Percentiles rank a stretch among this genome's conserved stretches.
phyloP scores from a whole-genome alignment of 1,139 yeast genomes.

The Pneumocystis sp. region DNA sequence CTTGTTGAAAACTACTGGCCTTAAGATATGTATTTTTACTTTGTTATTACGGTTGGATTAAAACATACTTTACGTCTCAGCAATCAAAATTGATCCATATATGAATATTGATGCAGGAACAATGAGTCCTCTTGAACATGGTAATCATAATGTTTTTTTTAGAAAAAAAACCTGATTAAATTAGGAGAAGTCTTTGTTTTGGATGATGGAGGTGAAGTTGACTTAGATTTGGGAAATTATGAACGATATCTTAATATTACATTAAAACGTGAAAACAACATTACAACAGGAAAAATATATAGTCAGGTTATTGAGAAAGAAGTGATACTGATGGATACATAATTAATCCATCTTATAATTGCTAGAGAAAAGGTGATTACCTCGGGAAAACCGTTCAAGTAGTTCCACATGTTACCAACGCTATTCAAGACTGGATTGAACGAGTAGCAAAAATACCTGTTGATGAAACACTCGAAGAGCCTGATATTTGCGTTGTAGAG shows the following conservation, averaged over 20 bases:
- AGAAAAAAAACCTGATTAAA: not conserved
- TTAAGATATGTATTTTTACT: slow-evolving; percentile 29
- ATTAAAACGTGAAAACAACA: slow-evolving; percentile 83
- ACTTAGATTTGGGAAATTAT: slow-evolving; percentile 91
- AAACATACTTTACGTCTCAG: slow-evolving; percentile 41
- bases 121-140: slow-evolving; percentile 97
- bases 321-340: not conserved
- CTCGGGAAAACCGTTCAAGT: slow-evolving; percentile 98
- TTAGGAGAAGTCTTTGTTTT: slow-evolving; percentile 72
- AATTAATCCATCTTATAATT: not conserved
- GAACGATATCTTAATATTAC: slow-evolving; percentile 92
- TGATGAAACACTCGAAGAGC: slow-evolving; percentile 71
- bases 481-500: slow-evolving; percentile 84
- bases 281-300: slow-evolving; percentile 95
- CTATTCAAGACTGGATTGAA: slow-evolving; percentile 98
- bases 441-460: slow-evolving; percentile 83
- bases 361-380: slow-evolving; percentile 76
- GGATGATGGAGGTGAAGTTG: slow-evolving; percentile 98
- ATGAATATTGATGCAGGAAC: slow-evolving; percentile 99
- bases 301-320: slow-evolving; percentile 87
- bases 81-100: slow-evolving; percentile 96
- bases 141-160: slow-evolving; percentile 23
- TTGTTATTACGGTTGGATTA: not conserved
- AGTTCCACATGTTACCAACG: slow-evolving; percentile 93
- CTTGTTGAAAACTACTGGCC: slow-evolving; percentile 80